These are phyloP conservation scores for Nigrospora sphaerica DNA, from an alignment of 2,329 filamentous ascomycete species.

Conservation along the genomic window DNA sequence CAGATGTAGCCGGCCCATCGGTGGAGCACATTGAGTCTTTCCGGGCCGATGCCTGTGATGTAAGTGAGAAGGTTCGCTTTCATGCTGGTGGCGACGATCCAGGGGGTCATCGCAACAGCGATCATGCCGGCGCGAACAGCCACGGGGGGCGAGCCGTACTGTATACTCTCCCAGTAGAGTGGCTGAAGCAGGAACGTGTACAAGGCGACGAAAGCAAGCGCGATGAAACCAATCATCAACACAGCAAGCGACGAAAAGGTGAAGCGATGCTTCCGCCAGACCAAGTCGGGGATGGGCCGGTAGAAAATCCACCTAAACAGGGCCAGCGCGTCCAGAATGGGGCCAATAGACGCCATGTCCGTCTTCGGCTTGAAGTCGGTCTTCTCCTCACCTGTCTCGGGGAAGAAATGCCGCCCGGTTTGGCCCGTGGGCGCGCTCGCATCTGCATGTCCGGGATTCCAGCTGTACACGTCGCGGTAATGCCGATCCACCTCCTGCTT, in stretches of 20 bases:
- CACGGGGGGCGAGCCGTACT: conserved; percentile 79
- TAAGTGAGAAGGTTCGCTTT: conserved; percentile 83
- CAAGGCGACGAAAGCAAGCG: conserved; percentile 65
- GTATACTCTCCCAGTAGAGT: conserved; percentile 82
- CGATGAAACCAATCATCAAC: conserved; percentile 58
- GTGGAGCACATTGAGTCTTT: conserved; percentile 87
- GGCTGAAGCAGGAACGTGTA: conserved; percentile 86
- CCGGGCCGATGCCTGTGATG: conserved; percentile 84
- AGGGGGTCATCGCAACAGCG: conserved; percentile 82
- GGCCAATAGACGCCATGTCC: conserved; percentile 67
- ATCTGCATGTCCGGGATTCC: conserved; percentile 39
- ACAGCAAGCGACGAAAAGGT: conserved; percentile 77
- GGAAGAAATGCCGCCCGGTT: conserved; percentile 67
- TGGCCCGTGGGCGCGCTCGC: conserved; percentile 41
- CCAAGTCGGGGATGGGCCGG: conserved; percentile 70
- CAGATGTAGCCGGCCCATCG: conserved; percentile 87
- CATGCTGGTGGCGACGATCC: conserved; percentile 84
- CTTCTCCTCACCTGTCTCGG: conserved; percentile 51
- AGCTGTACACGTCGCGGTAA: conserved; percentile 45
- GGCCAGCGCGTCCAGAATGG: conserved; percentile 74
- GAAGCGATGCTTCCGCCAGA: conserved; percentile 59
- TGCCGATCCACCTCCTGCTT: conserved; percentile 72
- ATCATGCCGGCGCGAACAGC: conserved; percentile 88
- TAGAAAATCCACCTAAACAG: conserved; percentile 86
- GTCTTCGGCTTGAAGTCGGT: conserved; percentile 56